These are phyloP conservation scores for Cladobotryum mycophilum DNA, from an alignment of 2,329 filamentous ascomycete species.

Conservation along the genomic window DNA sequence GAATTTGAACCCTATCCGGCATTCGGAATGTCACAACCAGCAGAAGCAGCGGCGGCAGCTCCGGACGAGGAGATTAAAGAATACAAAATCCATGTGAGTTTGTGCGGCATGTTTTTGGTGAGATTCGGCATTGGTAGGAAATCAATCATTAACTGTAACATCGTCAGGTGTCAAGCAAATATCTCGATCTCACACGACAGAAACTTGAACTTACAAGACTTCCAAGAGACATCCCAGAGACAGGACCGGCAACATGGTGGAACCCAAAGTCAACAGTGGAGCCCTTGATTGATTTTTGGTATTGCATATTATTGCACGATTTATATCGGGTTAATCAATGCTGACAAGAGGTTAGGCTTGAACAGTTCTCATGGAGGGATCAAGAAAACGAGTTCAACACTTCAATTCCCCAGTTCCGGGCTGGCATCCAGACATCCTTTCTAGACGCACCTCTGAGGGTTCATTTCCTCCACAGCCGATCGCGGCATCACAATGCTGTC, in stretches of 20 bases:
- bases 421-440: constrained; percentile 39
- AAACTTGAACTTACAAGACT: constrained; percentile 62
- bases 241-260: constrained; percentile 47
- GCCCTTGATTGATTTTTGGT: constrained; percentile 61
- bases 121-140: not conserved
- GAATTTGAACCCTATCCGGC: not conserved
- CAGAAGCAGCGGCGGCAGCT: constrained; percentile 18
- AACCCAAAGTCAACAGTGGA: constrained; percentile 57
- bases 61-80: constrained; percentile 42
- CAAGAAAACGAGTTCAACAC: constrained; percentile 54
- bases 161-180: constrained; percentile 56
- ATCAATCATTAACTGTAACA: not conserved
- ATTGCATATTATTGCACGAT: constrained; percentile 15
- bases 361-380: constrained; percentile 58
- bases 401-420: constrained; percentile 58
- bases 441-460: constrained; percentile 43
- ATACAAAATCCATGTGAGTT: constrained; percentile 52
- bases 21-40: constrained; percentile 12
- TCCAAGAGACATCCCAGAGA: constrained; percentile 49
- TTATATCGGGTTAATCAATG: not conserved
- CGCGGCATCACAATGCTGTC: constrained; percentile 46
- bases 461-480: constrained; percentile 59
- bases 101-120: constrained; percentile 3
- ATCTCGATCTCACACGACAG: constrained; percentile 59
- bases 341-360: constrained; percentile 44